A percentile compares a stretch with the other conserved stretches of the same genome.
phyloP scores from a whole-genome alignment of 2,329 filamentous ascomycete species.

The Colletotrichum horii region DNA sequence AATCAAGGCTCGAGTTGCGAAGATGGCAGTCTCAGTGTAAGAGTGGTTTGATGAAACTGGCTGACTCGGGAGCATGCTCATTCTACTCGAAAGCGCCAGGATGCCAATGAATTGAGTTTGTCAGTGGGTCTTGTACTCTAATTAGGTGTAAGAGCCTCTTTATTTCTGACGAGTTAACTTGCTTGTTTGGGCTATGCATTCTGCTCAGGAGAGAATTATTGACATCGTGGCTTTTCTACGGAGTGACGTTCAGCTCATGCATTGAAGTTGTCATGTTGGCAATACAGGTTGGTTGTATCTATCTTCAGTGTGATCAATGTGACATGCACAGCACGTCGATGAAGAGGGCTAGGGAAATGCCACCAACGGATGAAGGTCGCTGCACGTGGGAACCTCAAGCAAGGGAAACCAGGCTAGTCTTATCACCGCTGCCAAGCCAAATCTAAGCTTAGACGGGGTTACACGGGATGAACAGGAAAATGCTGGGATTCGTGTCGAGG shows the following conservation, averaged over 20 bases:
- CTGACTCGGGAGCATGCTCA: not conserved
- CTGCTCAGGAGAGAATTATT: too few species aligned
- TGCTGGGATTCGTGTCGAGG: not conserved
- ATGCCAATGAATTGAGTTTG: not conserved
- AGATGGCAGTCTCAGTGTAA: not conserved
- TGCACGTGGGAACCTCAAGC: not conserved
- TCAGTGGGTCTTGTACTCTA: not conserved
- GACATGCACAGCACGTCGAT: not conserved
- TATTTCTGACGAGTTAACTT: not conserved
- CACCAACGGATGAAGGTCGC: not conserved
- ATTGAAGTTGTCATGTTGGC: not conserved
- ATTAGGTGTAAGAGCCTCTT: not conserved
- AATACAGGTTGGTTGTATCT: not conserved
- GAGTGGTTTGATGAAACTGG: not conserved
- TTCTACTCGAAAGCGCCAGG: not conserved
- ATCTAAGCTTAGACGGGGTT: not conserved
- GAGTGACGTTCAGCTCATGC: fast-evolving
- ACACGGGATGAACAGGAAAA: not conserved
- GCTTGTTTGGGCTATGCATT: too few species aligned
- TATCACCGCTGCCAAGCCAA: not conserved
- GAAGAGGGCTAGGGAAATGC: not conserved
- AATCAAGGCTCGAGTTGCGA: not conserved
- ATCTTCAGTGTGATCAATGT: not conserved
- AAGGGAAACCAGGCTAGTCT: not conserved
- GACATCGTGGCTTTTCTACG: not conserved